Conservation (phyloP, 2,329 filamentous ascomycete genomes). For the Calonectria pseudoreteaudii region DNA sequence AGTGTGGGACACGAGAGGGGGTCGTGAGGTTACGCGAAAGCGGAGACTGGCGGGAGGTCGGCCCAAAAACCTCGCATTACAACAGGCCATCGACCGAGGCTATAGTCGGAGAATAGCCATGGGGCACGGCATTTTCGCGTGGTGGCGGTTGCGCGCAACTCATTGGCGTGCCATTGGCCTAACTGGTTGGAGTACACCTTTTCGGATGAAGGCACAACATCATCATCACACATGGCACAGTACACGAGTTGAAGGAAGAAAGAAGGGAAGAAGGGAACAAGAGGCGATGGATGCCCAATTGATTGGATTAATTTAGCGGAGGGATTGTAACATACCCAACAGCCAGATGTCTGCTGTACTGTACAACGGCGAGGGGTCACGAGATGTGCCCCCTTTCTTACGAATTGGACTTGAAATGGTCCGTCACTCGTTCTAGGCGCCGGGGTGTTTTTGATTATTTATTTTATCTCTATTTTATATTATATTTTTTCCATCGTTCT, state of each 20-base stretch:
- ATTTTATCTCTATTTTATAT: not conserved
- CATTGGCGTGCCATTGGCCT: constrained; percentile 31
- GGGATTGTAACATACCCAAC: constrained; percentile 8
- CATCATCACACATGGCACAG: constrained; percentile 1
- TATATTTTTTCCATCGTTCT: not conserved
- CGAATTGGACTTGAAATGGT: constrained; percentile 6
- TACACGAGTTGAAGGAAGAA: constrained; percentile 6
- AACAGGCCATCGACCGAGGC: constrained; percentile 9
- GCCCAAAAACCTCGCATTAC: constrained; percentile 20
- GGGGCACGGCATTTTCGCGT: constrained; percentile 16
- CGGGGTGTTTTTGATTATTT: not conserved
- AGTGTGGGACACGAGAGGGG: not conserved
- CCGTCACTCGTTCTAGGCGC: not conserved
- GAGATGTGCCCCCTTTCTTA: not conserved
- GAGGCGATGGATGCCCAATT: not conserved
- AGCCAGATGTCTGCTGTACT: not conserved
- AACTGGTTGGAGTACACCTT: constrained; percentile 20
- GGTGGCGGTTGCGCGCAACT: constrained; percentile 24
- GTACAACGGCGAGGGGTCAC: not conserved
- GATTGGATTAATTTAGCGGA: constrained; percentile 1
- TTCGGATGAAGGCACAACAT: constrained; percentile 25
- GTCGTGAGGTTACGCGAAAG: constrained; percentile 13
- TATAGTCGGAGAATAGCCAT: not conserved
- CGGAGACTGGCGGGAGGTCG: constrained; percentile 14
- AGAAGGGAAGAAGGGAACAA: not conserved